These are phyloP conservation scores for Pseudocercospora ulei DNA, from an alignment of 2,329 filamentous ascomycete species.

Conservation along the genomic window DNA sequence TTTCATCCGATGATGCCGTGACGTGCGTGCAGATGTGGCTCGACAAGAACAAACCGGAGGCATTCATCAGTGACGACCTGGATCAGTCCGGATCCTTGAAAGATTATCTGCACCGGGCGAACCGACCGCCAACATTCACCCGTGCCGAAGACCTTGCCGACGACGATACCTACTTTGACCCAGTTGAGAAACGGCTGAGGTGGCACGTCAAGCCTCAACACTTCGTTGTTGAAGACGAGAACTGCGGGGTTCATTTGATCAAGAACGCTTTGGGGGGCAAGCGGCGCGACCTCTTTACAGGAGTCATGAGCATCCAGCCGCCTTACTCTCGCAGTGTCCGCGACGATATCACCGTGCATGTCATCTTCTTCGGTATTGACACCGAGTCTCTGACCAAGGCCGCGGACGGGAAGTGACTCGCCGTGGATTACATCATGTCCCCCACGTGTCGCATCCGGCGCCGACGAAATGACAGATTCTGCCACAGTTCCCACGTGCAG, in stretches of 20 bases:
- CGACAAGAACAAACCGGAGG: slow-evolving; percentile 31
- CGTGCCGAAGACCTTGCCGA: slow-evolving; percentile 23
- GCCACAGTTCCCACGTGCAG: no score
- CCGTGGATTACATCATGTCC: no score
- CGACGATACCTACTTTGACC: slow-evolving; percentile 33
- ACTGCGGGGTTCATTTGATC: slow-evolving; percentile 45
- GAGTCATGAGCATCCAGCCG: slow-evolving; percentile 34
- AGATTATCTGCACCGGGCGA: slow-evolving; percentile 7
- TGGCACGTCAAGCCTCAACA: slow-evolving; percentile 39
- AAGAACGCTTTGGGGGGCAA: slow-evolving; percentile 47
- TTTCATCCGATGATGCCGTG: slow-evolving; percentile 32
- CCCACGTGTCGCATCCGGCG: slow-evolving; percentile 2
- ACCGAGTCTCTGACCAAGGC: slow-evolving; percentile 9
- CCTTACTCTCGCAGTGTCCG: slow-evolving; percentile 36
- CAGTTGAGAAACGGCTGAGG: slow-evolving; percentile 35
- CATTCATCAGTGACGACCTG: slow-evolving; percentile 19
- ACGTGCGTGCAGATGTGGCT: slow-evolving; percentile 49
- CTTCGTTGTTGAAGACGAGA: slow-evolving; percentile 44
- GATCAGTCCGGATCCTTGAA: slow-evolving; percentile 6
- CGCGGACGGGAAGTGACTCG: slow-evolving; percentile 7
- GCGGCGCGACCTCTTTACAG: slow-evolving; percentile 36
- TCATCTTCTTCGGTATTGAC: slow-evolving; percentile 44
- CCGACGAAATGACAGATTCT: slow-evolving; percentile 1
- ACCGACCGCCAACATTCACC: slow-evolving; percentile 13
- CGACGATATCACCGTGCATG: slow-evolving; percentile 47